phyloP scores from a whole-genome alignment of 2,329 filamentous ascomycete species.

The Drechslera avenae region DNA sequence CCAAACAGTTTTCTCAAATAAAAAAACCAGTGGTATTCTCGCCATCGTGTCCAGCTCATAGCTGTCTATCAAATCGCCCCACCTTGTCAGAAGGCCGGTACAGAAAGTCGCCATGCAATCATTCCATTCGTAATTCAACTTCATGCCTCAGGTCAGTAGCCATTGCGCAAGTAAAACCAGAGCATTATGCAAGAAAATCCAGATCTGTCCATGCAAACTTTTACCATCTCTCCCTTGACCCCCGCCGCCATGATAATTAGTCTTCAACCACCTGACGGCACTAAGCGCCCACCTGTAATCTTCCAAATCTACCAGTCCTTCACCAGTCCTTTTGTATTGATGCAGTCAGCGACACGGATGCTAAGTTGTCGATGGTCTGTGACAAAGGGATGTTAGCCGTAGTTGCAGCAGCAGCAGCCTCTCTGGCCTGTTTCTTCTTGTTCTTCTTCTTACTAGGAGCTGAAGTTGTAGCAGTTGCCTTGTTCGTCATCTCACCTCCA shows the following conservation, averaged over 20 bases:
- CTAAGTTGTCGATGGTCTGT: conserved; percentile 7
- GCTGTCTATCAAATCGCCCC: not conserved
- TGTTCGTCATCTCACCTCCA: conserved; percentile 19
- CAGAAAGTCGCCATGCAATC: too few species aligned
- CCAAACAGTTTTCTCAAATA: too few species aligned
- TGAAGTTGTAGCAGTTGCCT: conserved; percentile 10
- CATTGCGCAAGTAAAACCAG: not conserved
- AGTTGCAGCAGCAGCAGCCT: conserved; percentile 1
- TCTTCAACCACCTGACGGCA: too few species aligned
- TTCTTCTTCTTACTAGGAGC: conserved; percentile 13
- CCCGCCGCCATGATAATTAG: not conserved
- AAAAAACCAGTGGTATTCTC: not conserved
- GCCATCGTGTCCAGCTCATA: too few species aligned
- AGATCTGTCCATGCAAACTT: not conserved
- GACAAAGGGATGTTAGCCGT: conserved; percentile 6
- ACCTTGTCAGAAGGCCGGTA: too few species aligned
- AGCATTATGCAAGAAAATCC: not conserved
- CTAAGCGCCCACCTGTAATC: not conserved
- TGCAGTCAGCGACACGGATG: conserved; percentile 8
- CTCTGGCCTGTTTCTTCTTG: conserved; percentile 11
- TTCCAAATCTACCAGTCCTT: not conserved
- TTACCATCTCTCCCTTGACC: not conserved
- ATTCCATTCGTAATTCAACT: not conserved
- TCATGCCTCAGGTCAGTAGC: not conserved
- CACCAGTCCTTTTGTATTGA: conserved; percentile 13